Percentiles rank a stretch among this genome's conserved stretches.
These are phyloP conservation scores for Yamadazyma jaroonii DNA, from an alignment of 1,139 yeast species.

Conservation along the genomic window DNA sequence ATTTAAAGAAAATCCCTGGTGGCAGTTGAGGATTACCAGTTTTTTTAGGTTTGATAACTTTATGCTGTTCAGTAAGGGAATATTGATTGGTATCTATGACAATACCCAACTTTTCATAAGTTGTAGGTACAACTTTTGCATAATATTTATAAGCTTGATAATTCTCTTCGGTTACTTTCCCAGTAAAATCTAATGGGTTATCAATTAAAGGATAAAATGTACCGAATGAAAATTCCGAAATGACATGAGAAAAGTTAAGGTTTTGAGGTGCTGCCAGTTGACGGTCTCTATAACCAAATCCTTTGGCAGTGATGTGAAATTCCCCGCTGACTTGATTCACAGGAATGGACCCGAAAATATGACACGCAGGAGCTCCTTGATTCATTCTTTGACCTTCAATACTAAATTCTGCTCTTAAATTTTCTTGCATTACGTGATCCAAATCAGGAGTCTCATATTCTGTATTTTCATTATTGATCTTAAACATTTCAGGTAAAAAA, in stretches of 20 bases:
- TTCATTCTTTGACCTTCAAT: slow-evolving; percentile 35
- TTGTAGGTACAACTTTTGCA: slow-evolving; percentile 81
- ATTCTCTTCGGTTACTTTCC: slow-evolving; percentile 47
- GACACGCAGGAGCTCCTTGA: slow-evolving; percentile 75
- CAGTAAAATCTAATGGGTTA: slow-evolving; percentile 82
- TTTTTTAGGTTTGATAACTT: slow-evolving; percentile 18
- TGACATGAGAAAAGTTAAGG: slow-evolving; percentile 78
- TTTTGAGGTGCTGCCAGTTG: slow-evolving; percentile 45
- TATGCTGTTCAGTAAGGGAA: slow-evolving; percentile 63
- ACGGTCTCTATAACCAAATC: slow-evolving; percentile 55
- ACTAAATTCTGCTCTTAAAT: slow-evolving; percentile 62
- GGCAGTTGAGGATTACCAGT: slow-evolving; percentile 29
- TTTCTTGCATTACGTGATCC: slow-evolving; percentile 62
- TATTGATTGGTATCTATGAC: slow-evolving; percentile 82
- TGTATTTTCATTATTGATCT: slow-evolving; percentile 42
- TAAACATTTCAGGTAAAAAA: slow-evolving; percentile 48
- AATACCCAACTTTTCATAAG: slow-evolving; percentile 68
- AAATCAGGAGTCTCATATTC: slow-evolving; percentile 61
- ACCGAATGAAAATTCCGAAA: slow-evolving; percentile 88
- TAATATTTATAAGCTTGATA: slow-evolving; percentile 58
- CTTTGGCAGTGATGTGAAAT: slow-evolving; percentile 78
- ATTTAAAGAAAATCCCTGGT: slow-evolving; percentile 83
- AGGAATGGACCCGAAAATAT: slow-evolving; percentile 81
- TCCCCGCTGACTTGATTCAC: slow-evolving; percentile 86
- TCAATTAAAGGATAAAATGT: slow-evolving; percentile 81